Conservation (phyloP, 306 rosid genomes). For the Chamaecrista fasciculata region DNA sequence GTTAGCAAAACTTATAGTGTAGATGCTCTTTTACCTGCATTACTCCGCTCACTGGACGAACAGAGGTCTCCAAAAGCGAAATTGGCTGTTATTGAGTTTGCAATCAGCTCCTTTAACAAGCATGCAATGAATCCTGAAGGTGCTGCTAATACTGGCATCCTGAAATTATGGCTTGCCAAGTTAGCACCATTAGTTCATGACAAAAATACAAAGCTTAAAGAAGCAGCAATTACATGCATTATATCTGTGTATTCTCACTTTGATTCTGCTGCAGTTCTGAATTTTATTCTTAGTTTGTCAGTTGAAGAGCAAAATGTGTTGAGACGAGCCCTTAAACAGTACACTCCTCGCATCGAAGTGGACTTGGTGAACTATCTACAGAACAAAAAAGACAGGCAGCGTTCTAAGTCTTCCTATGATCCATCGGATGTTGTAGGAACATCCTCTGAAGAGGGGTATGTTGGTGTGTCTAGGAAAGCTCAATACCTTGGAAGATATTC, state of each 20-base stretch:
- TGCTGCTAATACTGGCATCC: slow-evolving; percentile 80
- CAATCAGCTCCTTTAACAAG: slow-evolving; percentile 85
- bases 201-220: slow-evolving; percentile 90
- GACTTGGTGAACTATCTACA: slow-evolving; percentile 92
- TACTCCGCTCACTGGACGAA: slow-evolving; percentile 97
- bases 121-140: slow-evolving; percentile 86
- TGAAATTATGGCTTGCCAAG: slow-evolving; percentile 94
- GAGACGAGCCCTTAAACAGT: slow-evolving; percentile 95
- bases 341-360: slow-evolving; percentile 98
- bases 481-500: slow-evolving; percentile 77
- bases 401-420: slow-evolving; percentile 80
- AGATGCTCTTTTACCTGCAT: slow-evolving; percentile 95
- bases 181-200: slow-evolving; percentile 87
- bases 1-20: slow-evolving; percentile 79
- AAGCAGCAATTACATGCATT: slow-evolving; percentile 90
- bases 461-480: slow-evolving; percentile 69
- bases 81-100: slow-evolving; percentile 93
- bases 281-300: slow-evolving; percentile 87
- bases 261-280: slow-evolving; percentile 80
- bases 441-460: slow-evolving; percentile 92
- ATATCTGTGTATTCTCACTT: slow-evolving; percentile 93
- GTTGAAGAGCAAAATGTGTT: slow-evolving; percentile 96
- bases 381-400: slow-evolving; percentile 91
- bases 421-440: slow-evolving; percentile 95
- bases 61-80: slow-evolving; percentile 99